These are phyloP conservation scores for Pyrenopolyporus hunteri DNA, from an alignment of 495 filamentous ascomycete genomes.

Conservation along the genomic window DNA sequence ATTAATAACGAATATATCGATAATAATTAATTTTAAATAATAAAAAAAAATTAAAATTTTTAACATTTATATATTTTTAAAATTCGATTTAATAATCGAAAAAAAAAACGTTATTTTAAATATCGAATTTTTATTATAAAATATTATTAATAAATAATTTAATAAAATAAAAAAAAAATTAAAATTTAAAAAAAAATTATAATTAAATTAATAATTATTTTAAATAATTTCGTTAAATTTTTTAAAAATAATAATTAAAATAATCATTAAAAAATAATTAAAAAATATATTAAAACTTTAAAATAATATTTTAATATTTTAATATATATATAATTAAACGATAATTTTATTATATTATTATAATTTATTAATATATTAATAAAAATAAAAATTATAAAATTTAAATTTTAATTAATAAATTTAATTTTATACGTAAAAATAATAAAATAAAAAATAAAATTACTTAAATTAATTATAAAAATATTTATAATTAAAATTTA, in stretches of 20 bases:
- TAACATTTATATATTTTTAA: neutral
- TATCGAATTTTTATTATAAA: neutral
- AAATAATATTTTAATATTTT: neutral
- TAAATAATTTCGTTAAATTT: neutral
- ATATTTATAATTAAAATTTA: neutral
- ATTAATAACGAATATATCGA: neutral
- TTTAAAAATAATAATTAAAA: neutral
- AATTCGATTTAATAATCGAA: neutral
- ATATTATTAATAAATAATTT: neutral
- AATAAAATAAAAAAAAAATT: neutral
- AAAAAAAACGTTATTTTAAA: neutral
- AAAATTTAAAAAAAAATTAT: neutral
- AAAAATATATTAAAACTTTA: neutral
- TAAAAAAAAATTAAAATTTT: neutral
- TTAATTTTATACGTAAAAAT: neutral
- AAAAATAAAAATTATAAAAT: neutral
- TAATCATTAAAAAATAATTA: neutral
- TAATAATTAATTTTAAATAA: neutral
- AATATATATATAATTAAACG: neutral
- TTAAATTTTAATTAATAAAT: neutral
- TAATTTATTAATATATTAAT: neutral
- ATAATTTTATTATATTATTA: neutral
- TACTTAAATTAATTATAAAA: neutral
- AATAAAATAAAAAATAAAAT: neutral
- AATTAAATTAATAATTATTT: neutral